Evolutionary conservation across 2,329 filamentous ascomycete genomes (phyloP).

Genomic region (Epichloe bromicola): DNA sequence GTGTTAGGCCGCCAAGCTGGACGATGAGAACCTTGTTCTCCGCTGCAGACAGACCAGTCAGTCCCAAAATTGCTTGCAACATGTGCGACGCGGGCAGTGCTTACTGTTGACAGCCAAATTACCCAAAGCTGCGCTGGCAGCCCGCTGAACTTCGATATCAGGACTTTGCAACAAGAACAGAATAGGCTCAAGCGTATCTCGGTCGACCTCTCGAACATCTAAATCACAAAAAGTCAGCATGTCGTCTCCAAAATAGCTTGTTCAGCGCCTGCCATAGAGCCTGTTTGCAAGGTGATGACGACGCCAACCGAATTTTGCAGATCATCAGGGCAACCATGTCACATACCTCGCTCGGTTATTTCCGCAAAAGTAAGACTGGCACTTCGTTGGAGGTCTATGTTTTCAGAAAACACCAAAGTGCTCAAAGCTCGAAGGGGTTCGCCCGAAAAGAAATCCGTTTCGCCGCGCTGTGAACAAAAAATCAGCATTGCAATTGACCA

Average conservation of each 20-base stretch:
- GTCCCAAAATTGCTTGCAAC: background rate
- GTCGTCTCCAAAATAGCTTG: background rate
- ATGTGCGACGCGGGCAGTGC: slow-evolving; percentile 15
- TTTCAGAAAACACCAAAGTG: slow-evolving; percentile 95
- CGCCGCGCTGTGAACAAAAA: slow-evolving; percentile 53
- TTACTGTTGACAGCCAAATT: slow-evolving; percentile 95
- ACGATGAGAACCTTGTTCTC: slow-evolving; percentile 98
- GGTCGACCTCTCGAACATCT: slow-evolving; percentile 96
- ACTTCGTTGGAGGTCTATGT: slow-evolving; percentile 93
- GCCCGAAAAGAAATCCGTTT: slow-evolving; percentile 97
- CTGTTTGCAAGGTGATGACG: background rate
- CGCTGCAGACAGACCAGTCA: slow-evolving; percentile 46
- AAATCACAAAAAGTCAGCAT: slow-evolving; percentile 5
- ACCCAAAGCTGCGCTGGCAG: slow-evolving; percentile 87
- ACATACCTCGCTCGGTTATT: slow-evolving; percentile 89
- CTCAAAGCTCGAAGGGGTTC: slow-evolving; percentile 87
- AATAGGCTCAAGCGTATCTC: slow-evolving; percentile 90
- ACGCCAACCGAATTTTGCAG: background rate
- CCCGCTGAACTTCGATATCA: slow-evolving; percentile 93
- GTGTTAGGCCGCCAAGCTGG: slow-evolving; percentile 74
- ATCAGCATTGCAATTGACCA: slow-evolving; percentile 1
- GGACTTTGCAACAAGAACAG: slow-evolving; percentile 87
- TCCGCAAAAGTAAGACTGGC: slow-evolving; percentile 97
- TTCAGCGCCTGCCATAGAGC: too few relatives aligned
- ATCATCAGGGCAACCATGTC: background rate